A percentile compares a stretch with the other conserved stretches of the same genome.
phyloP scores from a whole-genome alignment of 441 rosid species.

The Eruca vesicaria region DNA sequence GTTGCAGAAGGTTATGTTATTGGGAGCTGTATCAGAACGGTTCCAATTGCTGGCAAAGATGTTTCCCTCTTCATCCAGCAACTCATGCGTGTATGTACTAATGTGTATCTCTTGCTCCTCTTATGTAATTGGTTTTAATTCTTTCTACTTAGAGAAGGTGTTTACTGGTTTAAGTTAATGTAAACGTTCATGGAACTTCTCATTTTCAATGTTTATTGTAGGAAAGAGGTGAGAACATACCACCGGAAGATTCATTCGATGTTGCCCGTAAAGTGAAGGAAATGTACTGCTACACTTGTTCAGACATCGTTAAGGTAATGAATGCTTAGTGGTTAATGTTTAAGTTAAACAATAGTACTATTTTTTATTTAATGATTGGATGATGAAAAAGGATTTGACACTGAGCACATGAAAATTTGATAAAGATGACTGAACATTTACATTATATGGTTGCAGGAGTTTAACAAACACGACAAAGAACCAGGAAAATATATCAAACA shows the following conservation, averaged over 20 bases:
- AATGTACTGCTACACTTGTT: conserved; percentile 85
- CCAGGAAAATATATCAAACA: conserved; percentile 90
- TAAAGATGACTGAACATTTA: conserved; percentile 13
- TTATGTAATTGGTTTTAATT: neutral
- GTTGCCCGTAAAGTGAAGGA: conserved; percentile 98
- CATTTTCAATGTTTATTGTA: conserved; percentile 38
- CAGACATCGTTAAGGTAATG: conserved; percentile 93
- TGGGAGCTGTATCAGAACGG: conserved; percentile 90
- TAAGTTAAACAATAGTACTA: neutral
- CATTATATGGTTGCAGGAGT: conserved; percentile 66
- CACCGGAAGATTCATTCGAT: conserved; percentile 96
- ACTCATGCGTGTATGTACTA: conserved; percentile 88
- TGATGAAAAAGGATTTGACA: conserved; percentile 11
- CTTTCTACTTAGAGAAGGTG: neutral
- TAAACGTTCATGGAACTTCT: conserved; percentile 11
- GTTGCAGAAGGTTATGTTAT: conserved; percentile 99
- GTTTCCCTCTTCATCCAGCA: conserved; percentile 91
- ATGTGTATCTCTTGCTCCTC: neutral
- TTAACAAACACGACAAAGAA: conserved; percentile 96
- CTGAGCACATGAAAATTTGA: neutral
- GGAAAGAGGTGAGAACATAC: conserved; percentile 99
- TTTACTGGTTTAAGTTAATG: neutral
- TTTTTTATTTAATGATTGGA: neutral
- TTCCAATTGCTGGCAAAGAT: conserved; percentile 95
- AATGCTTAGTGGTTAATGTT: conserved; percentile 12